A percentile compares a stretch with the other conserved stretches of the same genome.
phyloP scores from a whole-genome alignment of 176 grass and related monocot genomes.

The Thalia dealbata region DNA sequence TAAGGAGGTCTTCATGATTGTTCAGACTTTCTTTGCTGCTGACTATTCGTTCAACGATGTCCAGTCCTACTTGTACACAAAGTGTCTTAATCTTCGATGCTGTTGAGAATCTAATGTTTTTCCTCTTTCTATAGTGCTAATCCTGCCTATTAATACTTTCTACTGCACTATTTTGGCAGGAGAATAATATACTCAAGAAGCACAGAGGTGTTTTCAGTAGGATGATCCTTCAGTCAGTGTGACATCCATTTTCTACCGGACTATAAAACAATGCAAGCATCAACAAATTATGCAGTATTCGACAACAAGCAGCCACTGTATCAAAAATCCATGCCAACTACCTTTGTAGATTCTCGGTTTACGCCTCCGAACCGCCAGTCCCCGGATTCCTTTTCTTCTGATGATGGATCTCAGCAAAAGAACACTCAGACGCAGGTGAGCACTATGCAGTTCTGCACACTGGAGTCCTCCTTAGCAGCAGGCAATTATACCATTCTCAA shows the following conservation, averaged over 20 bases:
- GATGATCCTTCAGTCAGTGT: neutral
- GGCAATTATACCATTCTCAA: constrained; percentile 42
- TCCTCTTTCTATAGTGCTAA: neutral
- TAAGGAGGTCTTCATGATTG: neutral
- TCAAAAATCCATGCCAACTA: constrained; percentile 1
- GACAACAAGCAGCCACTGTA: neutral
- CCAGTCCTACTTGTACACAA: neutral
- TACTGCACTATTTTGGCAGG: neutral
- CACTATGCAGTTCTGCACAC: constrained; percentile 38
- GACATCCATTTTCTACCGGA: neutral
- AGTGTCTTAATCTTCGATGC: too few relatives aligned
- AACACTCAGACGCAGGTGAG: constrained; percentile 12
- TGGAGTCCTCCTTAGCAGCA: constrained; percentile 51
- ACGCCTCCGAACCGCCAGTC: constrained; percentile 9
- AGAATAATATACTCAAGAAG: neutral
- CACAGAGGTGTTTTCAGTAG: neutral
- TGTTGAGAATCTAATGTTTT: neutral
- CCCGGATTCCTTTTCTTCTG: constrained; percentile 26
- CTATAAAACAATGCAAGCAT: constrained; percentile 7
- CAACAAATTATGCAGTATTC: neutral
- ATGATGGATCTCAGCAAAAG: constrained; percentile 21
- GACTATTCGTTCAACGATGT: neutral
- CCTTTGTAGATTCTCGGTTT: constrained; percentile 6
- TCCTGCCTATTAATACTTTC: neutral
- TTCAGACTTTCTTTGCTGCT: neutral